Base-by-base conservation (phyloP, 129 eudicot species). In the Cynara cardunculus region DNA sequence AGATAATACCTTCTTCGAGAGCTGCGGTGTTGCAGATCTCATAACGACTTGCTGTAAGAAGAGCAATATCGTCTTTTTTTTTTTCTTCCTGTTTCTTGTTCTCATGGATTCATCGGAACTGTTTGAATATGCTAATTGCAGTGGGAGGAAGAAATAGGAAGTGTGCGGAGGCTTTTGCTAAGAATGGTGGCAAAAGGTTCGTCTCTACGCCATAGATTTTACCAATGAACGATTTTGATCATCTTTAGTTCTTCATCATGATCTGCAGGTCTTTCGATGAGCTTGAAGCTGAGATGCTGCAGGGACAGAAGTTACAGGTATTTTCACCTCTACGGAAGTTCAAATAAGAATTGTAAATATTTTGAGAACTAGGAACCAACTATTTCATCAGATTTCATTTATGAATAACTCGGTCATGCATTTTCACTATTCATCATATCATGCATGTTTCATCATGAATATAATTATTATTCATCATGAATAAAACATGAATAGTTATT, bases 271-370 rank as follows among this genome's bases (percentile, higher is more conserved):
- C 99, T 30, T 96, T 96, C 69, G 98, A 96, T 81, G 97, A 93
- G 82, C 99, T 96, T 85, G 99, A 96, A 88, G 98, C 95, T 18
- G 98, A 96, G 87, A 92, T 96, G 95, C 79, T 96, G 88, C 93
- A 96, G 84, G 99, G 99, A 74, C 99, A 96, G 84, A 96, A 96
- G 80, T 78, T 96, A 80, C 99, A 96, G 98, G 99, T 93, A 89
- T 56, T 56, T 56, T 18, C 22, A 18, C 5, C n/a, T 0, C 1
- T 2, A 21, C 8, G 9, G n/a, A 56, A 56, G 65, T 56, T 56
- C 65, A 56, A 56, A 56, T 56, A 24, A 31, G 25, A 28, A 31
- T 25, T 2, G 9, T 37, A 81, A 65, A 10, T 39, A 31, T 22
- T 67, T 27, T 27, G 19, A 7, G 59, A 44, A 65, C 44, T 0